Base-by-base conservation (phyloP, 148 eudicot genomes). In the Fallopia convolvulus region DNA sequence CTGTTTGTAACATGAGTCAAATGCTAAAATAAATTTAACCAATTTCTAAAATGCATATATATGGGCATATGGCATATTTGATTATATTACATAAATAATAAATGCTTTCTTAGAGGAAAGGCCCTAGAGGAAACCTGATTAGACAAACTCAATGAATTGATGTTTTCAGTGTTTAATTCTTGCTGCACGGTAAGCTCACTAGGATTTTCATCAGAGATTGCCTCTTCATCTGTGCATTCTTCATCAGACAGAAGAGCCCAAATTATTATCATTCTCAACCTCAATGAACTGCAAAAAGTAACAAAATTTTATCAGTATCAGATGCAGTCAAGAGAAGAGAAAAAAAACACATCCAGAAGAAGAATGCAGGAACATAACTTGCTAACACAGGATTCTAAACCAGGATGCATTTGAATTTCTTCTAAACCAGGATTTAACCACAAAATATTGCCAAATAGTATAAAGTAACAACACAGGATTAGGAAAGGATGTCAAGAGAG, bases 261-360 rank as follows among this genome's bases (percentile, higher is more conserved):
- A n/a, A 50, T 72, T 77, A 46, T 42, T 23, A 63, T 70, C 83
- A 47, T 78, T 68, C 76, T 66, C 68, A 58, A 79, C 79, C 74
- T 82, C 79, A 68, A 80, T 85, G 75, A 80, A 80, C 87, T 85
- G 82, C 78, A 56, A 10, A 68, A 3, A 68, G 5, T 15, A 68
- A 36, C 10, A 68, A 17, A 68, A 15, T 1, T 15, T 26, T 68
- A 68, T 33, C 71, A 65, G 42, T n/a, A 68, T 14, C 20, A 68
- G 44, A 21, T 36, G 39, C 17, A 36, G 46, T 68, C 5, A 68
- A 17, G 17, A 68, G 72, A 68, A 36, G 72, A 15, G n/a, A 66
- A 15, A 68, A 66, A 65, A 7, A 36, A 68, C 46, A 33, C 20
- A 65, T 32, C 12, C 72, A 36, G 17, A 15, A 33, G n/a, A 36